Evolutionary conservation across 768 basidiomycete genomes (phyloP), one percentile per base, ranked within the genome.

Genomic region (Strobilomyces confusus): DNA sequence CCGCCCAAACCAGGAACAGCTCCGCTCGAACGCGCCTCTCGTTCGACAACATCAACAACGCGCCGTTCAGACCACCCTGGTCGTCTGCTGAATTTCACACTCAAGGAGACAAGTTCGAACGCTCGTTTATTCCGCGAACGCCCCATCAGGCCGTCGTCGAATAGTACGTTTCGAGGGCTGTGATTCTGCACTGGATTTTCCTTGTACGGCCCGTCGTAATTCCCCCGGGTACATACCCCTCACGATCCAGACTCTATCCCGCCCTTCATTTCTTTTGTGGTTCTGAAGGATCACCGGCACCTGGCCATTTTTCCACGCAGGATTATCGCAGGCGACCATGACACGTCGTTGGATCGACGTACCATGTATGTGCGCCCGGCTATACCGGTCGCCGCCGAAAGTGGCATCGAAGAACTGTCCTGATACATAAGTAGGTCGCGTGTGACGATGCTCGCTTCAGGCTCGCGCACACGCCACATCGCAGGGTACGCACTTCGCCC

Each of bases 1-100:
- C 68, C 68, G 68, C 59, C 68, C 62, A 62, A 69, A 69, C 65
- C 64, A 60, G 49, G 32, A 47, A 56, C 56, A 69, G 68, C 68
- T 69, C 68, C 68, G 68, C 68, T 71, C 69, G 51, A 71, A 71
- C 67, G 45, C 42, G n/a, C 44, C 8, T 44, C 29, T 26, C 15
- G 17, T 5, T 29, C 9, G 12, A 32, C 2, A 5, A 5, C 9
- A 5, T 12, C 15, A 9, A 8, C 20, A 17, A n/a, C 37, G 14
- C 36, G 17, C 36, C 15, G 36, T 36, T 22, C 17, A 19, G 20
- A 9, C 4, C 15, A n/a, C 33, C 15, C 2, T 15, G 11, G n/a
- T 20, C 30, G n/a, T 5, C 5, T 15, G 14, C 23, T 22, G 14
- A n/a, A 26, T 33, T 42, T 51, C n/a, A 32, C 42, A 19, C 19